phyloP scores from a whole-genome alignment of 371 early-diverging fungal species.

The Synchytrium microbalum region DNA sequence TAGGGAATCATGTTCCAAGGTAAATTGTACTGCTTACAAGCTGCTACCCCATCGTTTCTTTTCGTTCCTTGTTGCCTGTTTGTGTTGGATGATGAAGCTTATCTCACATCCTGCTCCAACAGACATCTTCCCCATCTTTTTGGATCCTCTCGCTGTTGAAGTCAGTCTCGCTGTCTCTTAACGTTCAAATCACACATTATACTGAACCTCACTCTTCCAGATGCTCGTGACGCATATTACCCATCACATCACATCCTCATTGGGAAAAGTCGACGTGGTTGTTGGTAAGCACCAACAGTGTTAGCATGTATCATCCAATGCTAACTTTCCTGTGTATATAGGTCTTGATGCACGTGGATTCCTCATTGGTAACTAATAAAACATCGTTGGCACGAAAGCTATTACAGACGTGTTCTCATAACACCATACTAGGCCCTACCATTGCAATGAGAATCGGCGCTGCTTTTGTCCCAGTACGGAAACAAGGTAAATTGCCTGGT shows the following conservation, averaged over 20 bases:
- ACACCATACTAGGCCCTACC: slow-evolving; percentile 45
- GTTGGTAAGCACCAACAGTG: slow-evolving; percentile 49
- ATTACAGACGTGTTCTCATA: neutral
- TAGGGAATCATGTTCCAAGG: slow-evolving; percentile 32
- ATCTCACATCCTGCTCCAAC: neutral
- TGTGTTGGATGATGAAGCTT: neutral
- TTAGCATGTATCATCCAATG: neutral
- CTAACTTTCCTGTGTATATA: slow-evolving; percentile 2
- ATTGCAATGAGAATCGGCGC: slow-evolving; percentile 81
- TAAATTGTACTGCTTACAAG: slow-evolving; percentile 7
- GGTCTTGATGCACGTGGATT: slow-evolving; percentile 32
- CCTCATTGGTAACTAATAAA: slow-evolving; percentile 16
- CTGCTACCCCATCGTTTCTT: no score
- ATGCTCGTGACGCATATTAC: slow-evolving; percentile 77
- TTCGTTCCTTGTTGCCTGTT: neutral
- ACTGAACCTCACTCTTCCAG: slow-evolving; percentile 11
- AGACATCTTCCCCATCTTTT: slow-evolving; percentile 95
- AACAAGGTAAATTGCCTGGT: slow-evolving; percentile 94
- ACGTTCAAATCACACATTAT: neutral
- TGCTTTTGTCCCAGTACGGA: slow-evolving; percentile 91
- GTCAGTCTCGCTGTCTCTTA: slow-evolving; percentile 14
- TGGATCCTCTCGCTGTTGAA: slow-evolving; percentile 87
- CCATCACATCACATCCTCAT: slow-evolving; percentile 63
- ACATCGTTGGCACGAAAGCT: neutral
- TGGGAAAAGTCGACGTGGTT: slow-evolving; percentile 73